Evolutionary conservation across 768 basidiomycete genomes (phyloP), one percentile per base, ranked within the genome.

Genomic region (Boletus vermiculosoides): DNA sequence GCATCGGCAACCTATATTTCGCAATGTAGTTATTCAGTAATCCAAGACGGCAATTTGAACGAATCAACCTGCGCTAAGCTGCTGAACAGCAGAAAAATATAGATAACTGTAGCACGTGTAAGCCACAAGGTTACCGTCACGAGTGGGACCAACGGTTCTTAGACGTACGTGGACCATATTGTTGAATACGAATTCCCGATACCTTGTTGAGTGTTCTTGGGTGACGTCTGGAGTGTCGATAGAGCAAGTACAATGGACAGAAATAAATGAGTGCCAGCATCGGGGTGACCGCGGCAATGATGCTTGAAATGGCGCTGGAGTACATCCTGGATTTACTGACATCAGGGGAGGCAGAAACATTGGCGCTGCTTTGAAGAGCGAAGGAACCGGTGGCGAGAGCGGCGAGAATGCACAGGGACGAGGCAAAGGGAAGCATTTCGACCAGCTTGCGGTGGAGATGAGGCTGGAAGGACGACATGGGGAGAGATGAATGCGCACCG

Each of bases 111-210:
- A 40, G 33, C 56, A 50, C 54, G 47, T 60, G 63, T 64, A 40
- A 58, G 65, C 61, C 64, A 66, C 65, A 56, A 63, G 47, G 37
- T 46, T 47, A 16, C 50, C 30, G 36, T 50, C 50, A 23, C 33
- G 37, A 34, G 36, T n/a, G 15, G 25, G 28, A 33, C 52, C 36
- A 23, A 59, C 34, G 42, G 22, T 45, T 28, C 33, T 33, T 39
- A 12, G 23, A 72, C 78, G 58, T 66, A 83, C 85, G 70, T 61
- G 85, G 81, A 10, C 79, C 79, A 63, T 80, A 86, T 58, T 76
- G 76, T 63, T 80, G 78, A 37, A 80, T 63, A 40, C 68, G 70
- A 31, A 78, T 66, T 3, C 82, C 79, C 42, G 78, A 78, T 12
- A 71, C 64, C 64, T 84, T 85, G 60, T 82, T 82, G 53, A 83